Base-by-base conservation (phyloP, 2,329 filamentous ascomycete genomes). In the Ophiostoma pallidulum region DNA sequence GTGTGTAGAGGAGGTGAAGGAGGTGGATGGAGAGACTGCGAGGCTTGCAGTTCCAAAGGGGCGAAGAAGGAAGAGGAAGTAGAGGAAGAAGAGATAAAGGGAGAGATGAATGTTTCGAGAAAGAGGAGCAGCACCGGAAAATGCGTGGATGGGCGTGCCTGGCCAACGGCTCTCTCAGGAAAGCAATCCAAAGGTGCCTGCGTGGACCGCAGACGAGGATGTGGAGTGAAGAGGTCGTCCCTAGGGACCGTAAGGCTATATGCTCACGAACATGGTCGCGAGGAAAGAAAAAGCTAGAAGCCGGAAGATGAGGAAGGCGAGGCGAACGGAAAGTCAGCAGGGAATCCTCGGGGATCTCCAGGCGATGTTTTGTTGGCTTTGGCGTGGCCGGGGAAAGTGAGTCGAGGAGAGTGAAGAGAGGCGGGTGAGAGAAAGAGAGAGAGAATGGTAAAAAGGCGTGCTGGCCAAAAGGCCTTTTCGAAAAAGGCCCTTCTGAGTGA, bases 161-260 rank as follows among this genome's bases (percentile, higher is more conserved):
- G 44, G 19, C 40, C 44, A 46, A 46, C 24, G 44, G 44, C 37
- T 37, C 28, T 41, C 18, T 9, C n/a, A 35, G 35, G 24, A 43
- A 40, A 43, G 18, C 33, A 36, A 39, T n/a, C 31, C 39, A 39
- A 16, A 35, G 28, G 6, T 16, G 45, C 18, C 41, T 40, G 19
- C 22, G 29, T 47, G 29, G 10, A 18, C 19, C 22, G 12, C 16
- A 24, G 29, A 48, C 43, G 29, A 47, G 28, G 51, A 36, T 41
- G 43, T 41, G 41, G 52, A n/a, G 39, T 49, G 50, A 42, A 29
- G 47, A 33, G 49, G 53, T 63, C 64, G 68, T 70, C 68, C 68
- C 67, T 68, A 64, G 60, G 68, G 67, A 71, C 68, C 57, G 65
- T 59, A 45, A 46, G 54, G 59, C 56, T 63, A 63, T 63, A 63